Conservation (phyloP, 345 rosid species). For the Ceriops decandra region DNA sequence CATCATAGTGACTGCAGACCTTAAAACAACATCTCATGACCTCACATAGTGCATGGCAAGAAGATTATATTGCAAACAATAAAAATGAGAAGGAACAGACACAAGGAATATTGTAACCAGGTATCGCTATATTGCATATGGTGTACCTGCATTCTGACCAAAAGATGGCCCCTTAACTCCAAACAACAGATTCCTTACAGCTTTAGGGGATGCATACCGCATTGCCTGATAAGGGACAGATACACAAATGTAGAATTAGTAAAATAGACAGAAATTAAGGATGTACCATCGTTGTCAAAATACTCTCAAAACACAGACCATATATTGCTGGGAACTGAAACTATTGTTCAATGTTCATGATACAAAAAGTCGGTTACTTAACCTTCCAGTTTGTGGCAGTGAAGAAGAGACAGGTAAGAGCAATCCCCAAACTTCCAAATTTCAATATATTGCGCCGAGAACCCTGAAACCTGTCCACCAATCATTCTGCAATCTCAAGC, state of each 20-base stretch:
- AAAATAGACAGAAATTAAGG: neutral
- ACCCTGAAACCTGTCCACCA: constrained; percentile 90
- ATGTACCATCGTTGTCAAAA: neutral
- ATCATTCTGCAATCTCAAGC: constrained; percentile 70
- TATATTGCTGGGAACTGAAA: neutral
- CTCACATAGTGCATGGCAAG: neutral
- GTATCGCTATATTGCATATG: neutral
- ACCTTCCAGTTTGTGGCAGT: constrained; percentile 77
- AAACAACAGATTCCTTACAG: constrained; percentile 72
- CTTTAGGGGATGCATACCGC: constrained; percentile 91
- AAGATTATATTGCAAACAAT: neutral
- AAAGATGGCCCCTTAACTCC: constrained; percentile 55
- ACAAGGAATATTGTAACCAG: neutral
- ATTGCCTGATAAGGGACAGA: constrained; percentile 54
- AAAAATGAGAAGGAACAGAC: neutral
- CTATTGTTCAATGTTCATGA: neutral
- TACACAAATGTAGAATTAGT: neutral
- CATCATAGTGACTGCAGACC: neutral
- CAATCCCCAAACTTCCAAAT: constrained; percentile 80
- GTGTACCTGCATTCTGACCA: constrained; percentile 41
- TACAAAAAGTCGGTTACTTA: neutral
- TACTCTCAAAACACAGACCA: neutral
- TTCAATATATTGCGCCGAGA: constrained; percentile 77
- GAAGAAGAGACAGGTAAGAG: constrained; percentile 65
- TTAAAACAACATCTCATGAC: neutral